Percentiles rank a stretch among this genome's conserved stretches.
These are phyloP conservation scores for Rhodosorus marinus DNA, from an alignment of 23 red algal genomes.

Conservation along the genomic window DNA sequence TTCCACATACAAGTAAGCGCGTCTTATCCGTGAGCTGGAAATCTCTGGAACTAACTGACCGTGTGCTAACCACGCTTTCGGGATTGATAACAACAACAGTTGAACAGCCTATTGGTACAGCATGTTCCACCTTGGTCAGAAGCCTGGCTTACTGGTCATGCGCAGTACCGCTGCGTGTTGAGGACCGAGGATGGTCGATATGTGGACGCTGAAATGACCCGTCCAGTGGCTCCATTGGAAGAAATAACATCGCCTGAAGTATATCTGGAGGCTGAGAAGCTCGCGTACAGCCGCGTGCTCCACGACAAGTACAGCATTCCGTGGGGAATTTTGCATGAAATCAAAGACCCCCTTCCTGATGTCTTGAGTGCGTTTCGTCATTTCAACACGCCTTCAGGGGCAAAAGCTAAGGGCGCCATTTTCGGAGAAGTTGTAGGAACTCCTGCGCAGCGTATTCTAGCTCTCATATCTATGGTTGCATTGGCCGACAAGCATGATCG, in stretches of 20 bases:
- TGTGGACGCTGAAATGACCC: not conserved
- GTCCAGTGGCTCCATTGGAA: not conserved
- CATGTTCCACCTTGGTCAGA: not conserved
- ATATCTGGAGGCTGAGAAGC: not conserved
- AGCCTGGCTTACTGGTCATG: not conserved
- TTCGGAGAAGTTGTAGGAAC: constrained; percentile 33
- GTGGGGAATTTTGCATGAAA: constrained; percentile 1
- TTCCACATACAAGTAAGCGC: not conserved
- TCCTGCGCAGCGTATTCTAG: constrained; percentile 25
- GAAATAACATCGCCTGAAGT: not conserved
- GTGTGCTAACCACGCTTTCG: not conserved
- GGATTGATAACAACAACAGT: not conserved
- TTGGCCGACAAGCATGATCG: constrained; percentile 4
- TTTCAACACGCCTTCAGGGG: not conserved
- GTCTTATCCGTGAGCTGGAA: not conserved
- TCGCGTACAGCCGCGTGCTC: not conserved
- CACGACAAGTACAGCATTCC: constrained; percentile 1
- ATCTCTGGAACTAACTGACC: not conserved
- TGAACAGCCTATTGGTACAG: not conserved
- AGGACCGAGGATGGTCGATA: not conserved
- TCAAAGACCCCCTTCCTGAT: not conserved
- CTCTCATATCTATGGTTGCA: constrained; percentile 30
- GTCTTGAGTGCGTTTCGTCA: not conserved
- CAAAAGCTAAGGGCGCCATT: constrained; percentile 4
- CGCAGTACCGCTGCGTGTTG: not conserved